Evolutionary conservation across 1,139 yeast genomes (phyloP), one percentile per base, ranked within the genome.

Genomic region (Debaryomyces robertsiae): DNA sequence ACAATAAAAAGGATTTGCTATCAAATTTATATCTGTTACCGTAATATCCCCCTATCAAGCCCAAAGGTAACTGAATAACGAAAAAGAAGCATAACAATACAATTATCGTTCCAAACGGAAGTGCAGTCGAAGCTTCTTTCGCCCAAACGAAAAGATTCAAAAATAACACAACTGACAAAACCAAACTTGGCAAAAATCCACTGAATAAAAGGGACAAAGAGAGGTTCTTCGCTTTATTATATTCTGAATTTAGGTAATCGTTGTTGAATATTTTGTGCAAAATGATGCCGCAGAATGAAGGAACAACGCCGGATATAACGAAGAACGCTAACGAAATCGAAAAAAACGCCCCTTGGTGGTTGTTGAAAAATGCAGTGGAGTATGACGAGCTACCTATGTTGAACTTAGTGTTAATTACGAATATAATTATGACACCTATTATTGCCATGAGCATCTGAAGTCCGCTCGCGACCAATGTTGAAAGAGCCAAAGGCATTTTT

Each of bases 71-170:
- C 48, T 87, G 87, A 10, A 85, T 63, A 22, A 83, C 58, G 39
- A 84, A 71, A 62, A 88, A 84, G 38, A 81, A 61, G 11, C 75
- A 53, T 15, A 84, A 61, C 32, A 85, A 61, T 2, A 77, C 73
- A n/a, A 84, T 65, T 32, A 85, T 73, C 0, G 91, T 82, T 7
- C 86, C 82, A 50, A 87, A 82, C 7, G 96, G 95, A 36, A 88
- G 65, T 0, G 93, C 93, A 39, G 78, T 73, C 0, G 94, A 82
- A 1, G 95, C 82, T 46, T 83, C 84, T 53, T 82, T 76, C 2
- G 85, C 84, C 88, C 93, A 85, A 2, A 86, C 81, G 43, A 88
- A 77, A 46, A 79, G 67, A 58, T 88, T 88, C 45, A 86, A 65
- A 18, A 77, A 58, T 17, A 85, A 59, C 2, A 84, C 69, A 3